A percentile compares a stretch with the other conserved stretches of the same genome.
These are phyloP conservation scores for Astrothelium macrocarpum DNA, from an alignment of 495 filamentous ascomycete species.

Conservation along the genomic window DNA sequence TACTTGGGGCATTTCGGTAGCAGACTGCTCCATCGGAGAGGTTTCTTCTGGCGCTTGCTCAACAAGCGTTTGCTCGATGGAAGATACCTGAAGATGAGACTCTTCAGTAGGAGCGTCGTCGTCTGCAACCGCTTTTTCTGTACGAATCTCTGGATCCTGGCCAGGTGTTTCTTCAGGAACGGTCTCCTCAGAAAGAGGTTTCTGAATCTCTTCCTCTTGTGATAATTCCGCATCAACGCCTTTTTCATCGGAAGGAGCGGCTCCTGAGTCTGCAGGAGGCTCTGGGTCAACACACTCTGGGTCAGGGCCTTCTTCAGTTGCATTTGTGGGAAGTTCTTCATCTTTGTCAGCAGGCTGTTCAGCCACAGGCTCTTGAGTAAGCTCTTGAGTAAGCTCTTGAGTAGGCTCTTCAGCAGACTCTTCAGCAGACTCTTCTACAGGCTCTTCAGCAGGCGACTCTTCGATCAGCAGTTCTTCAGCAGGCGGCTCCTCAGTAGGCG, in stretches of 20 bases:
- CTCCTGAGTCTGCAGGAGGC: neutral
- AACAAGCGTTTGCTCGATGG: neutral
- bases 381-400: neutral
- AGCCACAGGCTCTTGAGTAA: neutral
- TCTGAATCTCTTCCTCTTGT: neutral
- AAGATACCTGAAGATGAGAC: neutral
- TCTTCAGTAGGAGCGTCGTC: neutral
- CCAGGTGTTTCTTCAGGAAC: neutral
- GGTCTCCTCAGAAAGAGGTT: neutral
- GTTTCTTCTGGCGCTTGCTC: neutral
- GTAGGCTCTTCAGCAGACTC: too few species aligned
- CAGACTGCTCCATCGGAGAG: neutral
- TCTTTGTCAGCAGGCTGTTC: neutral
- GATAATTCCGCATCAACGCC: too few species aligned
- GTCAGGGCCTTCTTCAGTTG: too few species aligned
- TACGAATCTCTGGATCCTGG: neutral
- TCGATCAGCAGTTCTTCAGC: neutral
- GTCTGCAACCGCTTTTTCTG: neutral
- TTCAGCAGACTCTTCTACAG: neutral
- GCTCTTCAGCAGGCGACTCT: neutral
- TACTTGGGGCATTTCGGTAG: neutral
- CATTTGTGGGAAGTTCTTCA: too few species aligned
- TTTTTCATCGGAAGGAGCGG: too few species aligned
- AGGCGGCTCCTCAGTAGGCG: neutral
- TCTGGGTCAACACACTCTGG: neutral